Evolutionary conservation across 2,329 filamentous ascomycete species (phyloP).

Genomic region (Gaeumannomyces sp.): DNA sequence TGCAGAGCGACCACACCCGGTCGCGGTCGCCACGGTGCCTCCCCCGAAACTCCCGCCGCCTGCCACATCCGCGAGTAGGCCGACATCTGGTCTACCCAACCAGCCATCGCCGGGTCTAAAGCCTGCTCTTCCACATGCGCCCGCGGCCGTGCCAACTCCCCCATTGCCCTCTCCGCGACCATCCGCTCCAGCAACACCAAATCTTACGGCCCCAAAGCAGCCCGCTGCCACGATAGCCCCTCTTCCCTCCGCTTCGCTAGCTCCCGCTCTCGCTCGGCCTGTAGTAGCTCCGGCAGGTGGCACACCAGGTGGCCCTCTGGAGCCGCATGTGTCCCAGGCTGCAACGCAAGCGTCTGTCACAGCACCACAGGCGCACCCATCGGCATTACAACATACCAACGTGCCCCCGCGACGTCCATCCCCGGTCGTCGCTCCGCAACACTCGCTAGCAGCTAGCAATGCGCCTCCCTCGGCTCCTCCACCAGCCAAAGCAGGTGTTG

Average conservation of each 20-base stretch:
- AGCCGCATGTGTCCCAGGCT: neutral
- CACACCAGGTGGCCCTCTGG: constrained; percentile 2
- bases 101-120: neutral
- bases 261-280: no score
- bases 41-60: neutral
- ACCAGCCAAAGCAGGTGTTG: neutral
- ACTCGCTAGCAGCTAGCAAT: neutral
- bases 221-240: neutral
- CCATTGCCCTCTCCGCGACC: no score
- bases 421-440: constrained; percentile 1
- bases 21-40: no score
- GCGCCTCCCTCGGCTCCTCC: neutral
- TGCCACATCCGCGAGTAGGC: neutral
- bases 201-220: neutral
- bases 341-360: neutral
- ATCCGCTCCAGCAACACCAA: neutral
- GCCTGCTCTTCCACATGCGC: neutral
- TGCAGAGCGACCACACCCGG: neutral
- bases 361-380: no score
- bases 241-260: neutral
- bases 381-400: neutral
- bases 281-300: neutral
- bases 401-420: neutral
- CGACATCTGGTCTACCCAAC: neutral
- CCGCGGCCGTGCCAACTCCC: neutral